A percentile compares a stretch with the other conserved stretches of the same genome.
These are phyloP conservation scores for Cadophora luteo-olivacea DNA, from an alignment of 2,329 filamentous ascomycete genomes.

Conservation along the genomic window DNA sequence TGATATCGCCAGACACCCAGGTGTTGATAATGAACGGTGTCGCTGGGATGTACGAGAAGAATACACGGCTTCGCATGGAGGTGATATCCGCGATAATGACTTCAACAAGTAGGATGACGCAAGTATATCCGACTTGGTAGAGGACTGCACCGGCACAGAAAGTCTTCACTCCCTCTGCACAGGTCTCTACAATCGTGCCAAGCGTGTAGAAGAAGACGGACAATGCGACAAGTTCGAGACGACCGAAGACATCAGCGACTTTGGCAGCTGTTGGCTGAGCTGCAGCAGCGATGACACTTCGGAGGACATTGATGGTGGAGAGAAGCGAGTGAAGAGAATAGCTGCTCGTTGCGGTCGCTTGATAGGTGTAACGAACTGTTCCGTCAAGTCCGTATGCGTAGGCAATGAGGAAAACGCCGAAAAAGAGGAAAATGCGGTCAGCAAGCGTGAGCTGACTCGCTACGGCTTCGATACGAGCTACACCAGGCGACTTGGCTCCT, in stretches of 20 bases:
- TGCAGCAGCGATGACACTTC: constrained; percentile 14
- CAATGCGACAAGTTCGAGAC: constrained; percentile 5
- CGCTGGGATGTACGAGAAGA: constrained; percentile 16
- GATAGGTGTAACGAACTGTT: constrained; percentile 11
- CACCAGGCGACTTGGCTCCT: constrained; percentile 16
- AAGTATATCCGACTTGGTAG: constrained; percentile 17
- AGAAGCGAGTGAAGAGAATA: constrained; percentile 18
- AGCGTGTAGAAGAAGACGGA: constrained; percentile 19
- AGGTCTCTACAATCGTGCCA: constrained; percentile 11
- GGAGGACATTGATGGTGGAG: constrained; percentile 13
- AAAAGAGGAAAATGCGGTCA: constrained; percentile 11
- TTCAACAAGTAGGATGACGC: constrained; percentile 14
- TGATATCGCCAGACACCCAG: constrained; percentile 10
- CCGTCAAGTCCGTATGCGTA: constrained; percentile 17
- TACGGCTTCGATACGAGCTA: constrained; percentile 16
- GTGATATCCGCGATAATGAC: constrained; percentile 20
- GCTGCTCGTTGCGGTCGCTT: constrained; percentile 12
- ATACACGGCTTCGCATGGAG: constrained; percentile 17
- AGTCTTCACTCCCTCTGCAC: constrained; percentile 16
- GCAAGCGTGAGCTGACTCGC: constrained; percentile 6
- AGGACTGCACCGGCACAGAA: constrained; percentile 12
- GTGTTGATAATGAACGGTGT: constrained; percentile 17
- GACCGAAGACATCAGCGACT: constrained; percentile 16
- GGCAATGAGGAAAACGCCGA: constrained; percentile 17
- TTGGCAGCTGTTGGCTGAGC: constrained; percentile 18